phyloP scores from a whole-genome alignment of 1,284 basidiomycete species.

The Trichosporon ovoides region DNA sequence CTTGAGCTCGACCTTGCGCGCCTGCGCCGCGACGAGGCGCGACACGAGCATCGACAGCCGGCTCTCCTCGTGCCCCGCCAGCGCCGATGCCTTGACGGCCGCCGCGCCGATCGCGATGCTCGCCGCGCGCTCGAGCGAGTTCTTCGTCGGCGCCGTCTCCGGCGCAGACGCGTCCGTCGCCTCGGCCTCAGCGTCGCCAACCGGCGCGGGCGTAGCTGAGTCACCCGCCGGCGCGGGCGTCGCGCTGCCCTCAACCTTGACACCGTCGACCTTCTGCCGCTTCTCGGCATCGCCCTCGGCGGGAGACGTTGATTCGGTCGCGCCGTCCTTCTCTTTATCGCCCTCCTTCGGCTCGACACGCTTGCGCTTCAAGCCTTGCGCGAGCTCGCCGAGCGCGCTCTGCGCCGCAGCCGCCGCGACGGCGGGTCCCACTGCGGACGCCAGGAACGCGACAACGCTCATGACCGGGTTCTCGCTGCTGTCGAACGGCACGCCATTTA shows the following conservation, averaged over 20 bases:
- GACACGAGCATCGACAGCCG: conserved; percentile 76
- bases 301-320: conserved; percentile 18
- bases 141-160: conserved; percentile 58
- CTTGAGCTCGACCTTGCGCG: conserved; percentile 90
- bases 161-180: conserved; percentile 40
- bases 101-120: conserved; percentile 81
- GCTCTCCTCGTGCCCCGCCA: conserved; percentile 78
- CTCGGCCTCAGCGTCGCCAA: conserved; percentile 15
- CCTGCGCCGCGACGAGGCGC: conserved; percentile 80
- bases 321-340: conserved; percentile 16
- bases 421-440: conserved; percentile 82
- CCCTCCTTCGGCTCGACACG: conserved; percentile 40
- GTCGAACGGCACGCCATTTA: conserved; percentile 72
- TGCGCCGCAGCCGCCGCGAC: conserved; percentile 93
- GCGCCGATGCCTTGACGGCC: conserved; percentile 72
- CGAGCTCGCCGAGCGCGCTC: conserved; percentile 65
- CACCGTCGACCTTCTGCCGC: conserved; percentile 16
- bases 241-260: conserved; percentile 19
- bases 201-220: conserved; percentile 10
- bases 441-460: conserved; percentile 96
- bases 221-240: conserved; percentile 21
- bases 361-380: conserved; percentile 62
- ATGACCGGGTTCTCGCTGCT: conserved; percentile 96
- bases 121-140: conserved; percentile 72
- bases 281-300: conserved; percentile 25